Conservation (phyloP, 176 grass and related monocot genomes). For the Bonia amplexicaulis region DNA sequence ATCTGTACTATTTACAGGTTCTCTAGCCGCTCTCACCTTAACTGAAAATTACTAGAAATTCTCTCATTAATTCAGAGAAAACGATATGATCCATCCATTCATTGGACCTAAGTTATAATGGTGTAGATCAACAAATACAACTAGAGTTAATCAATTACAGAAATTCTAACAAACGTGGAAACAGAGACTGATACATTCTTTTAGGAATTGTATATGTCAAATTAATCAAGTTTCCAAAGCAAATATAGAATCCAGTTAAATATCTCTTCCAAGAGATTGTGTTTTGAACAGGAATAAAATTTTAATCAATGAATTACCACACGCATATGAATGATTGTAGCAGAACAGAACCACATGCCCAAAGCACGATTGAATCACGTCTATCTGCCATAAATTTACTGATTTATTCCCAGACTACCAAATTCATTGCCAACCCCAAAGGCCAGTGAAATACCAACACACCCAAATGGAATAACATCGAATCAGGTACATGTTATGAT, state of each 20-base stretch:
- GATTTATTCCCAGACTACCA: not conserved
- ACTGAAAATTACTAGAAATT: not conserved
- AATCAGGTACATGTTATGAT: not conserved
- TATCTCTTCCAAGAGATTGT: not conserved
- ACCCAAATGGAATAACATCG: not conserved
- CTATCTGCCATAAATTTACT: not conserved
- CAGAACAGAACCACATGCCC: not conserved
- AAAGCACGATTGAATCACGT: not conserved
- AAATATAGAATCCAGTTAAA: not conserved
- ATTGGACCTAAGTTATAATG: not conserved
- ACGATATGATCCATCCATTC: not conserved
- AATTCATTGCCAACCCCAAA: not conserved
- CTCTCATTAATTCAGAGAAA: not conserved
- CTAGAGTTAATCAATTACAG: not conserved
- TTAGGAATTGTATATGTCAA: not conserved
- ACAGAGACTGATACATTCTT: not conserved
- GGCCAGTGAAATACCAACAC: not conserved
- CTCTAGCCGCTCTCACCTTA: not conserved
- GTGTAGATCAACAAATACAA: not conserved
- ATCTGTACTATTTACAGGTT: not conserved
- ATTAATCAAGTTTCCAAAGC: not conserved
- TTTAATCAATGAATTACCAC: not conserved
- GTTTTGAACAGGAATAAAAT: not conserved
- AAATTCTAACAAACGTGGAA: constrained; percentile 4
- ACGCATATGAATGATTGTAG: not conserved